Evolutionary conservation across 148 eudicot genomes (phyloP), one percentile per base, ranked within the genome.

Genomic region (Euryodendron excelsum): DNA sequence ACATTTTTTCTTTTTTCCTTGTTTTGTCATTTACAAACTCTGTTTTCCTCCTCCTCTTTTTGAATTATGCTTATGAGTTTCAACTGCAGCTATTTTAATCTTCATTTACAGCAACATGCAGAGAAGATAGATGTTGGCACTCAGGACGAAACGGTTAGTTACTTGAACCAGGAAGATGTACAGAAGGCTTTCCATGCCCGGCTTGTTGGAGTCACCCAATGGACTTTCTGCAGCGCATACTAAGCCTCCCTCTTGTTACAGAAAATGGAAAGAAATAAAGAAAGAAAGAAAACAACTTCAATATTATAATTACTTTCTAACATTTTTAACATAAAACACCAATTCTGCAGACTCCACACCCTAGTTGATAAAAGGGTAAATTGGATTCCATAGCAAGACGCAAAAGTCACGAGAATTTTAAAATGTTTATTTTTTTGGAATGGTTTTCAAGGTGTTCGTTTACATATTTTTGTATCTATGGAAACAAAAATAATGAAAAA

Each of bases 161-260:
- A 94, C 80, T 72, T 92, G 73, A 94, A 92, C 66, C 79, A 88
- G 45, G 72, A 83, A 63, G 97, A 94, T 52, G 97, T 94, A 52
- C 92, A 92, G 53, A 82, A 80, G 66, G 90, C 93, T 47, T 80
- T 94, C 48, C 82, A 94, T 70, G 98, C 95, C 9, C 83, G 79
- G 18, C 92, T 90, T 81, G 78, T 86, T 69, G 92, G 92, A 36
- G 82, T 88, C 27, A 23, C 77, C 15, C 5, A n/a, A 11, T 93
- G 98, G 98, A 53, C 56, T 45, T 12, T 72, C 58, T 91, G 94
- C 72, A 92, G 94, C 88, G 70, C 62, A 94, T 92, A 90, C 75
- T 67, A 53, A 12, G 50, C 55, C 47, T 53, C 3, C 27, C 67
- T 12, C 20, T 48, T 48, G 52, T 48, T 48, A 12, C 52, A 10